phyloP scores from a whole-genome alignment of 2,329 filamentous ascomycete genomes.

The Aspergillus eucalypticola region DNA sequence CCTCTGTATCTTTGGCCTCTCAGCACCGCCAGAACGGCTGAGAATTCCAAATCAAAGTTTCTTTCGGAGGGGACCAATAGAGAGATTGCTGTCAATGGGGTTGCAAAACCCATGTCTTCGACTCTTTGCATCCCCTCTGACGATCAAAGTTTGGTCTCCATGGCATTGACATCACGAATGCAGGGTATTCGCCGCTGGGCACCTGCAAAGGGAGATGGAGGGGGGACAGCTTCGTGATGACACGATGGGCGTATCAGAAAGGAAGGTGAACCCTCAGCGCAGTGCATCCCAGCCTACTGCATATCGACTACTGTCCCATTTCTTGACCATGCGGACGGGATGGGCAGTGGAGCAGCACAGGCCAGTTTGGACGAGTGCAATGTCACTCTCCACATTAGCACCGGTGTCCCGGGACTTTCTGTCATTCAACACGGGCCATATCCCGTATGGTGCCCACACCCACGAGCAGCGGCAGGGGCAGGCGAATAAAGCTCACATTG shows the following conservation, averaged over 20 bases:
- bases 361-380: neutral
- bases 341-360: neutral
- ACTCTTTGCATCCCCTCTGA: neutral
- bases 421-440: neutral
- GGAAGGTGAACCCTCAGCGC: neutral
- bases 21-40: conserved; percentile 6
- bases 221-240: neutral
- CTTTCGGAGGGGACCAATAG: neutral
- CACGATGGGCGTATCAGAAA: neutral
- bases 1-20: neutral
- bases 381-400: neutral
- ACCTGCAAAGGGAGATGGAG: neutral
- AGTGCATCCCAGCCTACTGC: neutral
- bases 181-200: neutral
- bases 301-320: neutral
- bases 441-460: neutral
- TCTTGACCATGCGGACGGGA: neutral
- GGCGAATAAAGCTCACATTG: neutral
- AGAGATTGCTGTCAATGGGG: neutral
- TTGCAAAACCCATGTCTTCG: neutral
- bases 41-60: conserved; percentile 10
- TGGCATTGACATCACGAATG: neutral
- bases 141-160: conserved; percentile 6
- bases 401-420: conserved; percentile 1
- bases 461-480: neutral